phyloP scores from a whole-genome alignment of 257 asterid species.

The Solanum pimpinellifolium region DNA sequence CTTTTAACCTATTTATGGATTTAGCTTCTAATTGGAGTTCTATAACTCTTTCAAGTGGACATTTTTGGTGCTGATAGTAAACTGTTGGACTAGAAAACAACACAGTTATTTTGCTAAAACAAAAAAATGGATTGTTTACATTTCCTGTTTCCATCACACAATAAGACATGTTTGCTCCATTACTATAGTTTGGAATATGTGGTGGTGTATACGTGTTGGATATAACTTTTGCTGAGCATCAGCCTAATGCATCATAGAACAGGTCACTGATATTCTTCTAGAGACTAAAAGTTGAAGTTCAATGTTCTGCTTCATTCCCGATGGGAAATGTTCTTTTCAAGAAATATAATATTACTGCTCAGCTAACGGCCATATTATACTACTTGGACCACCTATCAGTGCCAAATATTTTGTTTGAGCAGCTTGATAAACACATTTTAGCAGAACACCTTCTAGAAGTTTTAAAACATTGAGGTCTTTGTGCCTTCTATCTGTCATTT shows the following conservation, averaged over 20 bases:
- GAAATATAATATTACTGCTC: not conserved
- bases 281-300: not conserved
- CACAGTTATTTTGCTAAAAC: not conserved
- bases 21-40: not conserved
- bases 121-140: not conserved
- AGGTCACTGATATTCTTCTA: not conserved
- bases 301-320: not conserved
- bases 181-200: not conserved
- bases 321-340: not conserved
- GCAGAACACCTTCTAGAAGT: not conserved
- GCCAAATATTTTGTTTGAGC: not conserved
- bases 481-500: not conserved
- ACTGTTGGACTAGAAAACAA: not conserved
- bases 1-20: not conserved
- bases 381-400: not conserved
- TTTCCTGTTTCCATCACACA: not conserved
- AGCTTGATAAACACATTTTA: not conserved
- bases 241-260: not conserved
- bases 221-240: not conserved
- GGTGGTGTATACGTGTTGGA: not conserved
- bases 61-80: not conserved
- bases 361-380: not conserved
- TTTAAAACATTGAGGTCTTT: not conserved
- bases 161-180: not conserved
- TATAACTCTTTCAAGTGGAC: not conserved